Base-by-base conservation (phyloP, 2,329 filamentous ascomycete species). In the Aspergillus arachidicola region DNA sequence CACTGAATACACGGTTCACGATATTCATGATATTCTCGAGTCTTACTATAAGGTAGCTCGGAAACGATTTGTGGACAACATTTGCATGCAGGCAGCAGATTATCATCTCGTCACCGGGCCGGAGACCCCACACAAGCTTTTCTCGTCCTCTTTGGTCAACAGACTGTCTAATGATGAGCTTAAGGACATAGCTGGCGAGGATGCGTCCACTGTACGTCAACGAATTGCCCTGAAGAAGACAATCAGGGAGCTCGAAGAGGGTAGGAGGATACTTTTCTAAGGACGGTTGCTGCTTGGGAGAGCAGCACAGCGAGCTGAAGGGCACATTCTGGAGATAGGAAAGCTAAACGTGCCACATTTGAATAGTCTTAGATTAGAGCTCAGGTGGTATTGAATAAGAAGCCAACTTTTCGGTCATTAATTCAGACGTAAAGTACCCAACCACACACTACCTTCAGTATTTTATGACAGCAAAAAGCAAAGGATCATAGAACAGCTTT, bases 41-140 rank as follows among this genome's bases (percentile, higher is more conserved):
- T 81, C 83, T 3, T 91, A 89, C 73, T 91, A 91, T 76, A 80
- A 85, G 30, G 84, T 90, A 1, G 81, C 87, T 0, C 80, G 79
- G 14, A 85, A 85, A 69, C 83, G 87, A 0, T 90, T 92, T 62
- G 82, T 89, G 1, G 89, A 92, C 67, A 83, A 80, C 3, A 73
- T 92, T 1, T 87, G 81, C 69, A 82, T 84, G 64, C 88, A 91
- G 65, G 86, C 82, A 0, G 77, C 85, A 1, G 82, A 85, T 50
- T 76, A 87, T 68, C 80, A 81, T 63, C 78, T 91, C 0, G 74
- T 90, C 0, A 76, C 75, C 1, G 82, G 84, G 0, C 69, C 80
- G 0, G 66, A 79, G 0, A 84, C 84, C 6, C 87, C 87, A 0
- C 75, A 89, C 2, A 78, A 75, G 11, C 74, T 86, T 0, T 83